Base-by-base conservation (phyloP, 2,329 filamentous ascomycete species). In the Aureobasidium sp. region DNA sequence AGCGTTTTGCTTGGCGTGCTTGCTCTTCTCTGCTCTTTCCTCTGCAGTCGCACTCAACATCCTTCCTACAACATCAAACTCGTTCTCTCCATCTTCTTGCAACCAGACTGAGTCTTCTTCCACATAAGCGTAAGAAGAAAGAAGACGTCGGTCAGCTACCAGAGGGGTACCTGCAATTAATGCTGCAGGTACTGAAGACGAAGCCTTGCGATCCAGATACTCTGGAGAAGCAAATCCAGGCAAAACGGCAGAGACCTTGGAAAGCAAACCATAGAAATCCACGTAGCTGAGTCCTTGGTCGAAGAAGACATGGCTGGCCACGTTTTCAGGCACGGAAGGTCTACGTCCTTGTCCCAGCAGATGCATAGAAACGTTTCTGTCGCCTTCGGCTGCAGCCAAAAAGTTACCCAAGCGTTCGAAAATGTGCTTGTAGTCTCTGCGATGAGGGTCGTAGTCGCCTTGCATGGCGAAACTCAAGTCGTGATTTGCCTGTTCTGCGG, bases 11-110 rank as follows among this genome's bases (percentile, higher is more conserved):
- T 47, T 42, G 3, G 55, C 61, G 36, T 53, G 20, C 26, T 55
- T n/a, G 23, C 47, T 66, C 62, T 66, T 66, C 36, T 27, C 46
- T 44, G 39, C 32, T 52, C 86, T 78, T 74, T 88, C 85, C 3
- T 83, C 79, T 8, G 53, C 34, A 32, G 29, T 60, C 50, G 69
- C 66, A 53, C 64, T 64, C 36, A 71, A 52, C 44, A 70, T 66
- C 52, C 66, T 63, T 15, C 64, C 68, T 4, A 70, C 65, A 13
- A 69, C 68, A 60, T 71, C 68, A 42, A 72, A 67, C n/a, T 71
- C 70, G 7, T 60, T 67, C 62, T 70, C 68, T 4, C 57, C 55
- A 4, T 68, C 64, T 4, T 63, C 59, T 39, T 69, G 68, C 57
- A 69, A 48, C 67, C 69, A 72, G 1, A 72, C 69, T 1, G 64